Percentiles rank a stretch among this genome's conserved stretches.
Conservation (phyloP, 192 early-diverging fungal species). For the Umbelopsis sp. region DNA sequence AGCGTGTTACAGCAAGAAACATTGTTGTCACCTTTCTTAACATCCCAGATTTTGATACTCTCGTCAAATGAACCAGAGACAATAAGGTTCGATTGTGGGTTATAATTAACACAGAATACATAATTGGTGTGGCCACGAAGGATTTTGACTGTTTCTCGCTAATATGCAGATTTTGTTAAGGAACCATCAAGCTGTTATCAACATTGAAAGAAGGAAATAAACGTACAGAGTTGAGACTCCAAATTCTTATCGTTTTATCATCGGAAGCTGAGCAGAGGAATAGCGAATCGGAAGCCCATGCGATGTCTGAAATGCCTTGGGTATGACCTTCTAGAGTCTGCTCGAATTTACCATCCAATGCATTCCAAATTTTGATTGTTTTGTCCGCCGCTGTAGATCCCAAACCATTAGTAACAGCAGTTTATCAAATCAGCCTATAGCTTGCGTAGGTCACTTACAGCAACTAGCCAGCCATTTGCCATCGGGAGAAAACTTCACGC, state of each 20-base stretch:
- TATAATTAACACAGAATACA: conserved; percentile 98
- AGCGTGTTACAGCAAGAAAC: neutral
- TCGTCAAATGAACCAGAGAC: conserved; percentile 99
- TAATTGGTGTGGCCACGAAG: conserved; percentile 94
- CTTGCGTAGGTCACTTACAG: conserved; percentile 56
- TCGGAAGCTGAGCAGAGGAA: conserved; percentile 90
- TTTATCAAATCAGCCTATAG: neutral
- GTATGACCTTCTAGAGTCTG: conserved; percentile 88
- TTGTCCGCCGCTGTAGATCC: conserved; percentile 83
- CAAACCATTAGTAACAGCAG: neutral
- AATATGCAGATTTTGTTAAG: no score
- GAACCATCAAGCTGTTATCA: no score
- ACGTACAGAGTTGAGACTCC: conserved; percentile 78
- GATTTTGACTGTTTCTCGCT: conserved; percentile 71
- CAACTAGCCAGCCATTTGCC: conserved; percentile 94
- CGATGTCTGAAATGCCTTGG: conserved; percentile 92
- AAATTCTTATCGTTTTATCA: conserved; percentile 94
- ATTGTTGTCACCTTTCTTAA: conserved; percentile 63
- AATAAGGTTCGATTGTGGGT: conserved; percentile 90
- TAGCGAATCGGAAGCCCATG: conserved; percentile 93
- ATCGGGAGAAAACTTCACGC: conserved; percentile 98
- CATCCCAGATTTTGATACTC: conserved; percentile 96
- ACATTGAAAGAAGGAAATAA: no score
- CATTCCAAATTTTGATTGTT: conserved; percentile 93
- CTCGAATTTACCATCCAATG: conserved; percentile 80